Percentiles rank a stretch among this genome's conserved stretches.
Conservation (phyloP, 768 basidiomycete species). For the Amyloporia xantha region DNA sequence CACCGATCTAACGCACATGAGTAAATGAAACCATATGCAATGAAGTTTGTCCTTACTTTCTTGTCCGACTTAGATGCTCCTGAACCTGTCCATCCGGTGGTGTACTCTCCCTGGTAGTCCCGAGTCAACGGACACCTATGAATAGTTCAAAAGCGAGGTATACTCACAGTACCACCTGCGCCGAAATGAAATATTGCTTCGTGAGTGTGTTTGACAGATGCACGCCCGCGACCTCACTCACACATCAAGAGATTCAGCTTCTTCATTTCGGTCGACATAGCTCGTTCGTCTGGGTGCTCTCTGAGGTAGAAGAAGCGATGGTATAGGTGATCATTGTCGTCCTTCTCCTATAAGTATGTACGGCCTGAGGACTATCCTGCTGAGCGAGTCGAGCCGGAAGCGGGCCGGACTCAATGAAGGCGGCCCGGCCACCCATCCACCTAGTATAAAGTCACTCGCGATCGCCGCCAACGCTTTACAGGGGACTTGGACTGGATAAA, state of each 20-base stretch:
- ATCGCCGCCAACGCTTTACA: too few relatives aligned
- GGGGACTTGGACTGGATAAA: too few relatives aligned
- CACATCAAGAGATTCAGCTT: constrained; percentile 79
- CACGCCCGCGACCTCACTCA: constrained; percentile 32
- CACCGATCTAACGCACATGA: constrained; percentile 49
- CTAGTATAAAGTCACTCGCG: too few relatives aligned
- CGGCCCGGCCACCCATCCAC: too few relatives aligned
- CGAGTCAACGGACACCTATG: not conserved
- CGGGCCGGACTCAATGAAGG: too few relatives aligned
- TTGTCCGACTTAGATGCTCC: constrained; percentile 96
- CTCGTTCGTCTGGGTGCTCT: too few relatives aligned
- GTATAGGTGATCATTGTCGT: too few relatives aligned
- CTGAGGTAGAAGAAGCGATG: too few relatives aligned
- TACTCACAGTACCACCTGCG: constrained; percentile 43
- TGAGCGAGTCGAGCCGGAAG: not conserved
- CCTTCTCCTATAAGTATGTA: too few relatives aligned
- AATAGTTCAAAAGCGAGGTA: not conserved
- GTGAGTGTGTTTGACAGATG: constrained; percentile 3
- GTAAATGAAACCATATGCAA: not conserved
- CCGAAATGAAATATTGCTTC: constrained; percentile 8
- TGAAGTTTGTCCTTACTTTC: constrained; percentile 49
- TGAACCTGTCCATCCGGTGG: constrained; percentile 87
- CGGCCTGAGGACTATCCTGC: too few relatives aligned
- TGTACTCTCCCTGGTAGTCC: constrained; percentile 68
- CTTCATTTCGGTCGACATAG: constrained; percentile 36